phyloP scores from a whole-genome alignment of 352 stramenopile genomes.

The Phytophthora fragariaefolia region DNA sequence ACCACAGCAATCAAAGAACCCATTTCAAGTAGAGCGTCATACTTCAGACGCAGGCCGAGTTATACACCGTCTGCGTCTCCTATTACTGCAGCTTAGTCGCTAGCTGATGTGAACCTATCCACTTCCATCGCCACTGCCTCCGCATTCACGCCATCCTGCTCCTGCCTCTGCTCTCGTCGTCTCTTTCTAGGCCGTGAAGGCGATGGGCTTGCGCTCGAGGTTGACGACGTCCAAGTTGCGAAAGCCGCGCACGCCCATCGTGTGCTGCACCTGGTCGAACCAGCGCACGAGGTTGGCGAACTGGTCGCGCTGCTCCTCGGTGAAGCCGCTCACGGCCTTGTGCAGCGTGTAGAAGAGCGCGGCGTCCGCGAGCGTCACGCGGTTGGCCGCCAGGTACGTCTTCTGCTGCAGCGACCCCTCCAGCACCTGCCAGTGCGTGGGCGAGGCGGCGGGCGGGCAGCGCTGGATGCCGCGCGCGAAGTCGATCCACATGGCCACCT shows the following conservation, averaged over 20 bases:
- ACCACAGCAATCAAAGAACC: not conserved
- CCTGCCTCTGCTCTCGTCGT: slow-evolving; percentile 6
- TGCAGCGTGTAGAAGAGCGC: slow-evolving; percentile 77
- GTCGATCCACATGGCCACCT: slow-evolving; percentile 81
- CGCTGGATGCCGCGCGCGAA: slow-evolving; percentile 61
- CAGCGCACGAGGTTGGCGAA: slow-evolving; percentile 74
- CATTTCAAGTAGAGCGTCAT: not conserved
- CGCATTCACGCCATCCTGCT: not conserved
- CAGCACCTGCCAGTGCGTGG: slow-evolving; percentile 70
- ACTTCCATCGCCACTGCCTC: not conserved
- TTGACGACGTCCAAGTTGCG: slow-evolving; percentile 70
- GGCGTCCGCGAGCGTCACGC: slow-evolving; percentile 80
- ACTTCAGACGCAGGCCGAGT: not conserved
- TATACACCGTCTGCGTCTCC: slow-evolving; percentile 1
- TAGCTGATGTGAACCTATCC: not conserved
- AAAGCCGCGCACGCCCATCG: slow-evolving; percentile 83
- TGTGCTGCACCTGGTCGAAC: slow-evolving; percentile 90
- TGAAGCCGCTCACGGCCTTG: slow-evolving; percentile 47
- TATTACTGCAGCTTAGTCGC: slow-evolving; percentile 10
- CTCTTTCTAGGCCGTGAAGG: slow-evolving; percentile 72
- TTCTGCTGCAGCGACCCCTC: slow-evolving; percentile 59
- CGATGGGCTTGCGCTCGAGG: slow-evolving; percentile 52
- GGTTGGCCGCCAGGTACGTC: slow-evolving; percentile 74
- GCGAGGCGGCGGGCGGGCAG: slow-evolving; percentile 40
- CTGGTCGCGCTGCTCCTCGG: slow-evolving; percentile 48